These are phyloP conservation scores for Gypsophila paniculata DNA, from an alignment of 179 eudicot species.

Conservation along the genomic window DNA sequence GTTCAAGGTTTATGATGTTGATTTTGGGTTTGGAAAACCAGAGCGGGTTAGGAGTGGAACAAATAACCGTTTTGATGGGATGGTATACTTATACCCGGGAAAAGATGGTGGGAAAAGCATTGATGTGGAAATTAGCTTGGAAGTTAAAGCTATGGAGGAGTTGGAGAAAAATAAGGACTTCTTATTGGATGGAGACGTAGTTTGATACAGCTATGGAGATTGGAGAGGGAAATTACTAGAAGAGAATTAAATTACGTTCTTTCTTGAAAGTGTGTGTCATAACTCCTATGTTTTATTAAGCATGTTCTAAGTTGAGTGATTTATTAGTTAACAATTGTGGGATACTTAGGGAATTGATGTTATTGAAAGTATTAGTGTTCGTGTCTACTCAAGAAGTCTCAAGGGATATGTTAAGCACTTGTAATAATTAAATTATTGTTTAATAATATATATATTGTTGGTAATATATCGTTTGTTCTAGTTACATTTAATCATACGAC, in stretches of 20 bases:
- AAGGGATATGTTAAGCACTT: neutral
- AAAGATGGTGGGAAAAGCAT: conserved; percentile 74
- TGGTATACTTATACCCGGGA: conserved; percentile 84
- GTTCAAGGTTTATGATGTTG: conserved; percentile 86
- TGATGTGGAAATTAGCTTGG: conserved; percentile 90
- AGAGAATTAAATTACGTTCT: neutral
- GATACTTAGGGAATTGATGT: neutral
- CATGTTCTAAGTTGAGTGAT: neutral
- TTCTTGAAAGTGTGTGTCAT: neutral
- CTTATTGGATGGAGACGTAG: conserved; percentile 40
- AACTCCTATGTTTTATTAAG: neutral
- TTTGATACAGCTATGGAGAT: conserved; percentile 10
- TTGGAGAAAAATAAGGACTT: conserved; percentile 75
- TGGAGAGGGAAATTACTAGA: neutral
- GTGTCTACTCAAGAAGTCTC: neutral
- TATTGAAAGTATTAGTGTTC: neutral
- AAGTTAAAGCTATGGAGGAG: conserved; percentile 64
- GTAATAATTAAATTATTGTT: neutral
- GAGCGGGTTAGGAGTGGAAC: conserved; percentile 81
- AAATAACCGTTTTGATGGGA: conserved; percentile 90
- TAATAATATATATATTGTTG: neutral
- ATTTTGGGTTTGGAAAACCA: conserved; percentile 80
- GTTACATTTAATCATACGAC: neutral
- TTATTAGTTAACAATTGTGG: neutral
- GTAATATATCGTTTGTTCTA: neutral